Percentiles rank a stretch among this genome's conserved stretches.
Conservation (phyloP, 306 rosid genomes). For the Pterocarpus macrocarpus region DNA sequence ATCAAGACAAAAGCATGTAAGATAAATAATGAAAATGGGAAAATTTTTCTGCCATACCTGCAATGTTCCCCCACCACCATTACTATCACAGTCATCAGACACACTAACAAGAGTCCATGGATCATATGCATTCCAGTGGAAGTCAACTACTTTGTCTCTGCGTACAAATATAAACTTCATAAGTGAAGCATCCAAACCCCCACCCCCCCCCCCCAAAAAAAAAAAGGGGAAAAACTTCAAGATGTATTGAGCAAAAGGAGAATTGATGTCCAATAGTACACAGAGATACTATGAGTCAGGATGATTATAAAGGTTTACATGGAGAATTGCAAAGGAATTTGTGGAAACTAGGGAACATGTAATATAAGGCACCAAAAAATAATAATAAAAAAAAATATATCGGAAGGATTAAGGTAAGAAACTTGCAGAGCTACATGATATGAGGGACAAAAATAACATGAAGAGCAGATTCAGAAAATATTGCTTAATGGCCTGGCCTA, state of each 20-base stretch:
- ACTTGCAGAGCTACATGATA: neutral
- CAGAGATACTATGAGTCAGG: neutral
- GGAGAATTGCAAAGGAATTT: conserved; percentile 3
- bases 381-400: neutral
- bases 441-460: conserved; percentile 2
- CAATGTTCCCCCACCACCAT: conserved; percentile 99
- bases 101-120: conserved; percentile 99
- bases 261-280: too few relatives aligned
- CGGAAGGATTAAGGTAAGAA: neutral
- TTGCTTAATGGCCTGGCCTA: neutral
- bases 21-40: neutral
- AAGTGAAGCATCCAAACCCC: neutral
- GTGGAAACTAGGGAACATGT: conserved; percentile 2
- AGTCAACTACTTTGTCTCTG: conserved; percentile 70
- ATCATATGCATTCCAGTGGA: conserved; percentile 70
- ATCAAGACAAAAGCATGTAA: conserved; percentile 19
- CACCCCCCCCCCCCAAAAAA: too few relatives aligned
- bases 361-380: conserved; percentile 15
- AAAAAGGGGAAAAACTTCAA: neutral
- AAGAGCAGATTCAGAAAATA: neutral
- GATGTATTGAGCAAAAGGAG: neutral
- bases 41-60: conserved; percentile 68
- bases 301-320: neutral
- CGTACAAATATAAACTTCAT: conserved; percentile 22
- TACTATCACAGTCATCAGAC: conserved; percentile 96